Conservation (phyloP, 176 grass and related monocot species). For the Saccharum spontaneum region DNA sequence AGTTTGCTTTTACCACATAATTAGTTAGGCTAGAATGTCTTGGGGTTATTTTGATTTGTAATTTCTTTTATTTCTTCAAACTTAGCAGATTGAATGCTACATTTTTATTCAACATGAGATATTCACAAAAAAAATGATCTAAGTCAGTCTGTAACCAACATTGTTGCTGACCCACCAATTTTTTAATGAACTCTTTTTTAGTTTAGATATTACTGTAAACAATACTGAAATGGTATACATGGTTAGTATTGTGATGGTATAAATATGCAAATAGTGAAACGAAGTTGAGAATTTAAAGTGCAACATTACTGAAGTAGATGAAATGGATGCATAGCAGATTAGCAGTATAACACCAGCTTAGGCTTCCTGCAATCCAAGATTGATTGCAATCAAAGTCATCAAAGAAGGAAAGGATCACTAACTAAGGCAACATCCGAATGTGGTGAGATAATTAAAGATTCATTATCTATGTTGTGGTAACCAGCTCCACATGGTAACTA, state of each 20-base stretch:
- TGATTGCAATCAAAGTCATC: background rate
- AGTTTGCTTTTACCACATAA: background rate
- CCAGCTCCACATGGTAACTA: background rate
- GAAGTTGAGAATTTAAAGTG: background rate
- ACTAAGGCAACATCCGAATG: background rate
- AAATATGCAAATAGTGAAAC: background rate
- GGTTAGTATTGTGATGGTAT: background rate
- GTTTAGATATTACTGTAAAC: background rate
- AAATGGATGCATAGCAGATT: background rate
- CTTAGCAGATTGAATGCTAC: background rate
- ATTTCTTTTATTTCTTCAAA: background rate
- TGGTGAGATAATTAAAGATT: background rate
- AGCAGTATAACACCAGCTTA: background rate
- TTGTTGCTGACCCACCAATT: background rate
- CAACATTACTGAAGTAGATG: background rate
- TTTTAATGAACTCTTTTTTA: background rate
- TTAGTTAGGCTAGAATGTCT: background rate
- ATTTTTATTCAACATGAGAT: background rate
- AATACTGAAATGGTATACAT: background rate
- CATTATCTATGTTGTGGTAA: slow-evolving; percentile 18
- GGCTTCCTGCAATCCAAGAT: background rate
- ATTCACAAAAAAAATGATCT: background rate
- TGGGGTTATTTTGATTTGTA: background rate
- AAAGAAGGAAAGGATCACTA: background rate
- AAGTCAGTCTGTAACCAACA: background rate